Percentiles rank a stretch among this genome's conserved stretches.
Conservation (phyloP, 2,329 filamentous ascomycete genomes). For the Penicillium sp. region DNA sequence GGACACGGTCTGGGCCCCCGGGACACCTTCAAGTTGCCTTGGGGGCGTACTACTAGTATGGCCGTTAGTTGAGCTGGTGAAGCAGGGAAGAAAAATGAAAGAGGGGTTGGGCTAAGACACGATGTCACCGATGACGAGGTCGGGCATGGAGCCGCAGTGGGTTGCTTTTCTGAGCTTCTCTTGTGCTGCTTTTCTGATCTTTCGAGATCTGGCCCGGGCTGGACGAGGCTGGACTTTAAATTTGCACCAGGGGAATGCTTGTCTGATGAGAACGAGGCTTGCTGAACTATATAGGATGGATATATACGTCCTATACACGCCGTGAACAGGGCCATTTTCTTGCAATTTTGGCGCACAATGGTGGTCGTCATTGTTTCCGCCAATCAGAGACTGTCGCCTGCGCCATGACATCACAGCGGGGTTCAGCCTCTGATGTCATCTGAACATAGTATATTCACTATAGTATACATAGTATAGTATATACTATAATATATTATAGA, state of each 20-base stretch:
- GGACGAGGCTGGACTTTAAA: neutral
- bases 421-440: constrained; percentile 29
- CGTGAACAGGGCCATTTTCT: too few relatives aligned
- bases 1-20: constrained; percentile 27
- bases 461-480: neutral
- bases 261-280: too few relatives aligned
- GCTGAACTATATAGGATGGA: too few relatives aligned
- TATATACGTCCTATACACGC: too few relatives aligned
- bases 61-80: neutral
- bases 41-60: too few relatives aligned
- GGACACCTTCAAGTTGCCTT: constrained; percentile 10
- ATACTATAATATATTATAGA: neutral
- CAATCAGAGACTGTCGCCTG: constrained; percentile 8
- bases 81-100: neutral
- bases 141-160: constrained; percentile 1
- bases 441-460: neutral
- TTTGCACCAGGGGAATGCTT: too few relatives aligned
- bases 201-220: neutral
- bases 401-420: constrained; percentile 25
- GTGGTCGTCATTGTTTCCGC: constrained; percentile 14
- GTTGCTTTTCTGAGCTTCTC: neutral
- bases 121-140: constrained; percentile 31
- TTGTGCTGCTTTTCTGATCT: neutral
- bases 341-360: too few relatives aligned
- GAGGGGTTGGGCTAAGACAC: constrained; percentile 14